A percentile compares a stretch with the other conserved stretches of the same genome.
Evolutionary conservation across 768 basidiomycete species (phyloP).

Genomic region (Russula foetens): DNA sequence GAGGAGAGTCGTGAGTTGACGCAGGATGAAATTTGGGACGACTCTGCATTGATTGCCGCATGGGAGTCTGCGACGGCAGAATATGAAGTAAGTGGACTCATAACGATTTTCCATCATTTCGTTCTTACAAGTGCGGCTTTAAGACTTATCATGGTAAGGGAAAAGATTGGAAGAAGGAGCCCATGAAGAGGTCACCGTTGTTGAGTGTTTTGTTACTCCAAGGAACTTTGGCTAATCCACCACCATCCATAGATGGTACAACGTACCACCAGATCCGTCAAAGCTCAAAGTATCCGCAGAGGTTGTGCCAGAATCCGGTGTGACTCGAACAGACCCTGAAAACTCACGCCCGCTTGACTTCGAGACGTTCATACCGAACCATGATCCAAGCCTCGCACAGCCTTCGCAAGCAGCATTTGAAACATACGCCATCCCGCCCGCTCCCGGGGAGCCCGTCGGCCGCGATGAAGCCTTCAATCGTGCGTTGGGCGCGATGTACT

Average conservation of each 20-base stretch:
- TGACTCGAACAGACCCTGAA: constrained; percentile 23
- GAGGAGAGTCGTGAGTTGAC: constrained; percentile 57
- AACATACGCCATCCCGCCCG: constrained; percentile 14
- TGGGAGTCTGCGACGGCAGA: constrained; percentile 83
- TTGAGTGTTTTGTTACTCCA: constrained; percentile 33
- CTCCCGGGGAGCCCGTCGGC: constrained; percentile 36
- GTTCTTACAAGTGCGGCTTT: background rate
- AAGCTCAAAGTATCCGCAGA: constrained; percentile 15
- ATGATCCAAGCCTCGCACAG: constrained; percentile 50
- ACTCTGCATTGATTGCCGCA: constrained; percentile 72
- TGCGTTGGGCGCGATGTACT: constrained; percentile 75
- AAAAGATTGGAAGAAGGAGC: constrained; percentile 65
- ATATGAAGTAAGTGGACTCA: constrained; percentile 45
- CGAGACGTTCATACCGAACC: constrained; percentile 58
- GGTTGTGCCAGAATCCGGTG: constrained; percentile 2
- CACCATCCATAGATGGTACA: constrained; percentile 63
- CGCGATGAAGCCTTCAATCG: constrained; percentile 72
- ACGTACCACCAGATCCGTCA: constrained; percentile 38
- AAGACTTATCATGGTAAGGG: constrained; percentile 60
- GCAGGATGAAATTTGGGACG: constrained; percentile 79
- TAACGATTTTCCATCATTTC: background rate
- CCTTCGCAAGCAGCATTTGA: constrained; percentile 17
- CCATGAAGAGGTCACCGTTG: constrained; percentile 66
- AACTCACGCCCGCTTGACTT: constrained; percentile 64
- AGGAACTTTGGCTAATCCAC: constrained; percentile 8